These are phyloP conservation scores for Solidago caesia DNA, from an alignment of 129 eudicot genomes.

Conservation along the genomic window DNA sequence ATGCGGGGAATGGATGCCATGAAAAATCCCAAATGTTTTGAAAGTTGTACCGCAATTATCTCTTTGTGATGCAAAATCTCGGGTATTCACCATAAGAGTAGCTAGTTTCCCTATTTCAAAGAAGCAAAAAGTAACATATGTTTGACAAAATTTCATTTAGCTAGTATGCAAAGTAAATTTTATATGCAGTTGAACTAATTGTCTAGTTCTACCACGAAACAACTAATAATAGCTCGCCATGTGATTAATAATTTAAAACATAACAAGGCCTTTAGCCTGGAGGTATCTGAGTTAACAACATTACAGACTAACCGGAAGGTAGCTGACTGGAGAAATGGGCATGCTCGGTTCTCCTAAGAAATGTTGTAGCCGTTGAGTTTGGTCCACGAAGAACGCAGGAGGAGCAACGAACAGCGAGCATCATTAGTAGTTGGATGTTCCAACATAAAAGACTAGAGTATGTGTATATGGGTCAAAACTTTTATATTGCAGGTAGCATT, in stretches of 20 bases:
- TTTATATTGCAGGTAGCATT: neutral
- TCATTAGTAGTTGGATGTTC: neutral
- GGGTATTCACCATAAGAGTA: neutral
- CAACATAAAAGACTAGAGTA: neutral
- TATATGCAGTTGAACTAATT: too few relatives aligned
- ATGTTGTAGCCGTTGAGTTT: too few relatives aligned
- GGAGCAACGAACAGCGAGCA: neutral
- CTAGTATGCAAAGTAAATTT: too few relatives aligned
- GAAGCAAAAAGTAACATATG: neutral
- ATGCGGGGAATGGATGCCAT: neutral
- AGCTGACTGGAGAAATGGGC: constrained; percentile 3
- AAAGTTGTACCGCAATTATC: neutral
- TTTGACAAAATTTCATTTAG: neutral
- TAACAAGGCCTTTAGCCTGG: too few relatives aligned
- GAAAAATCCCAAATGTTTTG: neutral
- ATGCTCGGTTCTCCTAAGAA: neutral
- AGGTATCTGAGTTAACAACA: too few relatives aligned
- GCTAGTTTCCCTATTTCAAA: neutral
- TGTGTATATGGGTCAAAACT: neutral
- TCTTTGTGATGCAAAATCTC: neutral
- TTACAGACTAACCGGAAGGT: neutral
- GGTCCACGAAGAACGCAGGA: neutral
- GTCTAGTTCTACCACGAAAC: too few relatives aligned
- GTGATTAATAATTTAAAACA: too few relatives aligned
- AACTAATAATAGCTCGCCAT: too few relatives aligned